Evolutionary conservation across 2,329 filamentous ascomycete species (phyloP).

Genomic region (Diaporthe sp.): DNA sequence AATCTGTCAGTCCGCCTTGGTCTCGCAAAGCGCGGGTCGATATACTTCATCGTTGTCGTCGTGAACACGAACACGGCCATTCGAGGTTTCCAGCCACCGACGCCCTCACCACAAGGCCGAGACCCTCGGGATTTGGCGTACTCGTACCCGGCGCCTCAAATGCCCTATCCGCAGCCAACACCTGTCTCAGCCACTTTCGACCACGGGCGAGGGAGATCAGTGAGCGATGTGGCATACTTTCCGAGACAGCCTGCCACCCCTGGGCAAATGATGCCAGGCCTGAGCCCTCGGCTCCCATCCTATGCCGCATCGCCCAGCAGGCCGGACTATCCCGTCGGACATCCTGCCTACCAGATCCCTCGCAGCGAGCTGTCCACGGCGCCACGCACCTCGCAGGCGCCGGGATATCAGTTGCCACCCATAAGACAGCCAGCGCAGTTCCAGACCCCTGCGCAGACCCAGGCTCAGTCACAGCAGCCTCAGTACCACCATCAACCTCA

Average conservation of each 20-base stretch:
- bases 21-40: slow-evolving; percentile 71
- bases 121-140: slow-evolving; percentile 59
- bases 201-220: slow-evolving; percentile 57
- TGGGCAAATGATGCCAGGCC: slow-evolving; percentile 53
- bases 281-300: slow-evolving; percentile 58
- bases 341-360: slow-evolving; percentile 66
- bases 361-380: slow-evolving; percentile 63
- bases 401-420: slow-evolving; percentile 63
- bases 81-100: slow-evolving; percentile 58
- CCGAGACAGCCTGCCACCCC: slow-evolving; percentile 46
- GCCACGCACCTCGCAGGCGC: slow-evolving; percentile 50
- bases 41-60: slow-evolving; percentile 72
- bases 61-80: slow-evolving; percentile 55
- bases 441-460: slow-evolving; percentile 45
- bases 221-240: slow-evolving; percentile 47
- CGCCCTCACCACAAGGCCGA: slow-evolving; percentile 60
- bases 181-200: slow-evolving; percentile 65
- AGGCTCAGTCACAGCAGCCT: slow-evolving; percentile 45
- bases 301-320: slow-evolving; percentile 63
- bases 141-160: slow-evolving; percentile 56
- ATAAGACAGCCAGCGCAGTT: slow-evolving; percentile 58
- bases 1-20: slow-evolving; percentile 67
- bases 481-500: slow-evolving; percentile 59
- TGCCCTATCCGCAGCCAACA: slow-evolving; percentile 59
- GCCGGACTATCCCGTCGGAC: slow-evolving; percentile 59